phyloP scores from a whole-genome alignment of 495 filamentous ascomycete species.

The Cryomyces antarcticus region DNA sequence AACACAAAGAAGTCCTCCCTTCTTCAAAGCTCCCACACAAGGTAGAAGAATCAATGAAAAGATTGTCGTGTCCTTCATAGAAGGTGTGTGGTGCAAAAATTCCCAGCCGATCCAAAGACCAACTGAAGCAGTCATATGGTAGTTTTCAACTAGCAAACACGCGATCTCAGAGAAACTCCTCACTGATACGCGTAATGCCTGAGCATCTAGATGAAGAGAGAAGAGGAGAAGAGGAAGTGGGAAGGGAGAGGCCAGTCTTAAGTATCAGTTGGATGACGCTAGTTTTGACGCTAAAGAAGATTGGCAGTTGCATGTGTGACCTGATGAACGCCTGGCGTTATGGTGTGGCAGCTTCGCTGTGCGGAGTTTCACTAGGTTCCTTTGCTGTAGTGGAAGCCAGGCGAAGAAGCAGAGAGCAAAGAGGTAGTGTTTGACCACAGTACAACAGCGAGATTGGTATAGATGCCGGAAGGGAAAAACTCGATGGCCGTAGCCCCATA shows the following conservation, averaged over 20 bases:
- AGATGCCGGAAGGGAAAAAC: no score
- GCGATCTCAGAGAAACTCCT: conserved; percentile 32
- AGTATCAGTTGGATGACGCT: background rate
- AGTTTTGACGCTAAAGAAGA: no score
- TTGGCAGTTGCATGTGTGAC: no score
- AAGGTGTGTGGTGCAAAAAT: conserved; percentile 18
- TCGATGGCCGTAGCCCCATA: no score
- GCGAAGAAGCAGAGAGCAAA: no score
- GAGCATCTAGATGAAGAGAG: conserved; percentile 25
- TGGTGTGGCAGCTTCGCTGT: no score
- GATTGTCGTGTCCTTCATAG: background rate
- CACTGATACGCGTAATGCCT: conserved; percentile 32
- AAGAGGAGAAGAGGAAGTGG: background rate
- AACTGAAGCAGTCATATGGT: conserved; percentile 22
- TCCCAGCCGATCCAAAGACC: conserved; percentile 26
- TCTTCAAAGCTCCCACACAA: background rate
- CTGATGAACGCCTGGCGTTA: no score
- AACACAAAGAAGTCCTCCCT: background rate
- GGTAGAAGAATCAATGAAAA: background rate
- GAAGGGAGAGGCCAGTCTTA: background rate
- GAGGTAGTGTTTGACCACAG: no score
- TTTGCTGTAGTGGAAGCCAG: no score
- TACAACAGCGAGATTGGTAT: no score
- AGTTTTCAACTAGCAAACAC: conserved; percentile 40
- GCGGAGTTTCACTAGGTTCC: no score